Percentiles rank a stretch among this genome's conserved stretches.
phyloP scores from a whole-genome alignment of 2,329 filamentous ascomycete genomes.

The Celoporthe dispersa region DNA sequence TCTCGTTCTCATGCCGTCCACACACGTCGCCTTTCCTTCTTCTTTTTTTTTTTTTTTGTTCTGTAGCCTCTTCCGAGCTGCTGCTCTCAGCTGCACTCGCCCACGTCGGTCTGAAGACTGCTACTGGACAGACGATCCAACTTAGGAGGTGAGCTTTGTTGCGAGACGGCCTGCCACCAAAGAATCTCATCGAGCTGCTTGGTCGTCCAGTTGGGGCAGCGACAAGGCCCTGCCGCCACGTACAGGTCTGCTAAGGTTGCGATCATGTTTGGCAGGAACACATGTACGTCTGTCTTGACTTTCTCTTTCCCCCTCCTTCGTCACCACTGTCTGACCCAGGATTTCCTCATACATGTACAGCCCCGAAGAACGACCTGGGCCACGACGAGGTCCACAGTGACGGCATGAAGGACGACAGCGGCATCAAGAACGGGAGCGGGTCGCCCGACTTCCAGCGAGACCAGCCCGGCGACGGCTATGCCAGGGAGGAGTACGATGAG shows the following conservation, averaged over 20 bases:
- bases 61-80: background rate
- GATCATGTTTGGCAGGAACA: constrained; percentile 23
- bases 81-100: background rate
- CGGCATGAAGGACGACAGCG: background rate
- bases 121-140: background rate
- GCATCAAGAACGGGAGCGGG: constrained; percentile 14
- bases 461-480: constrained; percentile 20
- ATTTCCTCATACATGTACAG: background rate
- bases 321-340: background rate
- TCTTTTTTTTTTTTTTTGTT: background rate
- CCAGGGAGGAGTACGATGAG: constrained; percentile 39
- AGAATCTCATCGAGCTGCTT: background rate
- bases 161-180: background rate
- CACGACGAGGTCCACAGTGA: constrained; percentile 12
- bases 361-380: background rate
- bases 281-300: constrained; percentile 20
- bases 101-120: background rate
- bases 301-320: background rate
- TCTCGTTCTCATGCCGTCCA: background rate
- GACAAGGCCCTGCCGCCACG: background rate
- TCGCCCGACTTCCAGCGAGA: constrained; percentile 16
- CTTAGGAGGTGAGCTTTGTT: background rate
- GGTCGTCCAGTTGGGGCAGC: background rate
- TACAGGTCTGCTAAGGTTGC: background rate
- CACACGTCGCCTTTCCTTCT: background rate